phyloP scores from a whole-genome alignment of 1,284 basidiomycete genomes.

The Cryptococcus sp. region DNA sequence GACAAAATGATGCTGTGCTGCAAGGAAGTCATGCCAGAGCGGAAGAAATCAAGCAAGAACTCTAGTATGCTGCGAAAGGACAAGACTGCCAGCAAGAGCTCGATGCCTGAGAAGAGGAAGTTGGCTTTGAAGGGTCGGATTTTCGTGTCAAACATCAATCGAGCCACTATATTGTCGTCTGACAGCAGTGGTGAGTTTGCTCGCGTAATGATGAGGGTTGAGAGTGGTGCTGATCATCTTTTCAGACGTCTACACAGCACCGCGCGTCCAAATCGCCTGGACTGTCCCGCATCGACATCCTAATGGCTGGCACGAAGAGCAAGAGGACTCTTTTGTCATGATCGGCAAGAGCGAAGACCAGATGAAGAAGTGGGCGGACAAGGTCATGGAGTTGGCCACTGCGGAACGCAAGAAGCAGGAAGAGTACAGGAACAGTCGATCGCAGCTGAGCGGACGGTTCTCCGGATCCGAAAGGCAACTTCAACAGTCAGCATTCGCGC shows the following conservation, averaged over 20 bases:
- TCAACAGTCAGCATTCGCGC: constrained; percentile 40
- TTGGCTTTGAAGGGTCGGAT: constrained; percentile 94
- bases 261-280: constrained; percentile 45
- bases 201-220: neutral
- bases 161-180: constrained; percentile 55
- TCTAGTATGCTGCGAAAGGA: constrained; percentile 50
- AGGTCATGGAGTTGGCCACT: constrained; percentile 83
- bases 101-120: constrained; percentile 65
- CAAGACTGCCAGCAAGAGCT: constrained; percentile 59
- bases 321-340: constrained; percentile 86
- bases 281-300: constrained; percentile 34
- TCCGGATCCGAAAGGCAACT: constrained; percentile 29
- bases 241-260: constrained; percentile 27
- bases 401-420: constrained; percentile 47
- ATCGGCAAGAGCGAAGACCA: constrained; percentile 92
- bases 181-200: constrained; percentile 64
- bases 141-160: constrained; percentile 92
- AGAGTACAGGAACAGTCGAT: constrained; percentile 60
- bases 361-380: constrained; percentile 86
- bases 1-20: constrained; percentile 99
- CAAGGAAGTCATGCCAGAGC: constrained; percentile 67
- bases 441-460: constrained; percentile 25
- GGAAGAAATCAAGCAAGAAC: constrained; percentile 55
- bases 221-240: neutral
- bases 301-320: constrained; percentile 30